phyloP scores from a whole-genome alignment of 129 eudicot genomes.

The Ambrosia trifida region DNA sequence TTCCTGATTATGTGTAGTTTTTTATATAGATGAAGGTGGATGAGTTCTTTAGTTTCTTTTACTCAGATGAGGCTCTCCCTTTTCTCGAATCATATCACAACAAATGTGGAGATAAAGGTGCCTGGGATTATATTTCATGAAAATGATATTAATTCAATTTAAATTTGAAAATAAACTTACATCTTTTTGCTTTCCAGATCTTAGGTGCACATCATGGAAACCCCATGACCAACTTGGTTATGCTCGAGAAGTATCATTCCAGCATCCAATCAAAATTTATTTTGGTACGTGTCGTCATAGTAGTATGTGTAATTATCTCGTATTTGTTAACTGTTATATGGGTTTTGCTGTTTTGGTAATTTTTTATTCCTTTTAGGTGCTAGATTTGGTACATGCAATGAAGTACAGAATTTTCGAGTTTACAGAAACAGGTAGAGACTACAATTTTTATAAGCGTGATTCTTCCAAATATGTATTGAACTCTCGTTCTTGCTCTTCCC shows the following conservation, averaged over 20 bases:
- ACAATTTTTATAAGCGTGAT: constrained; percentile 7
- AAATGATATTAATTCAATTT: constrained; percentile 8
- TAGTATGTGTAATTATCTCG: constrained; percentile 15
- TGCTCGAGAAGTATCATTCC: constrained; percentile 79
- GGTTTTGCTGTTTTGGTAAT: constrained; percentile 13
- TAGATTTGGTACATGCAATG: constrained; percentile 80
- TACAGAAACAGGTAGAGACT: constrained; percentile 60
- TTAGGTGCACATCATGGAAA: constrained; percentile 69
- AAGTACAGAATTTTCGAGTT: constrained; percentile 66
- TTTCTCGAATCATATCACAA: constrained; percentile 75
- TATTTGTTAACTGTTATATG: constrained; percentile 9
- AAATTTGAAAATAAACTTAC: not conserved
- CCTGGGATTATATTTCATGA: constrained; percentile 11
- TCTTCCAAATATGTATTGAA: constrained; percentile 2
- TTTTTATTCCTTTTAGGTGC: constrained; percentile 55
- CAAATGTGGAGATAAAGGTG: constrained; percentile 93
- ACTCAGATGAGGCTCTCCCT: constrained; percentile 63
- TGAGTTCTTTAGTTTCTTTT: constrained; percentile 73
- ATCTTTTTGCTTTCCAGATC: constrained; percentile 44
- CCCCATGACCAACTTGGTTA: constrained; percentile 71
- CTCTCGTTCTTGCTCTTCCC: not conserved
- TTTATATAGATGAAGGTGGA: constrained; percentile 70
- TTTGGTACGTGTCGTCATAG: constrained; percentile 60
- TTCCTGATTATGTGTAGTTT: constrained; percentile 16
- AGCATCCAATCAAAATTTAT: constrained; percentile 90